Conservation (phyloP, 2,329 filamentous ascomycete genomes). For the Diaporthe citriasiana region DNA sequence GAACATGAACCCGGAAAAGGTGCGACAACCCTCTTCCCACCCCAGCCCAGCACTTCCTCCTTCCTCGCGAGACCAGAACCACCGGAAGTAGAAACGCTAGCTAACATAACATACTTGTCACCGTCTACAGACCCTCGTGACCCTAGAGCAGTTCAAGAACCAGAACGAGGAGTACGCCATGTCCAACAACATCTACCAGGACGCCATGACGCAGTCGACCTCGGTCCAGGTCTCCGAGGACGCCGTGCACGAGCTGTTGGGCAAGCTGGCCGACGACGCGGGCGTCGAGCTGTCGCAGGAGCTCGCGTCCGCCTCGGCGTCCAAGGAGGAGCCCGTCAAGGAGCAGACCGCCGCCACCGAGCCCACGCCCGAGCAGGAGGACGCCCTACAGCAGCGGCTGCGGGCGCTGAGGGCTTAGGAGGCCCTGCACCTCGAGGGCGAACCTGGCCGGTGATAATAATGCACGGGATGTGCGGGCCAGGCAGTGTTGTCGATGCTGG, state of each 20-base stretch:
- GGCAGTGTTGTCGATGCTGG: neutral
- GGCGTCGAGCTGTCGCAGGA: slow-evolving; percentile 86
- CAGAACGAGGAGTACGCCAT: slow-evolving; percentile 76
- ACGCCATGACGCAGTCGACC: slow-evolving; percentile 84
- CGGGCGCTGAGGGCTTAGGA: slow-evolving; percentile 67
- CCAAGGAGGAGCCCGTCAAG: slow-evolving; percentile 68
- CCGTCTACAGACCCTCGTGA: slow-evolving; percentile 65
- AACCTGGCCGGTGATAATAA: neutral
- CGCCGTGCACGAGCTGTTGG: slow-evolving; percentile 87
- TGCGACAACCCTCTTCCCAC: slow-evolving; percentile 45
- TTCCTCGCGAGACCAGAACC: no score
- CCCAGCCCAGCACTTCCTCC: neutral
- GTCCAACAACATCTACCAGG: slow-evolving; percentile 84
- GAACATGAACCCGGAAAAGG: slow-evolving; percentile 71
- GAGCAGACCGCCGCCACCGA: slow-evolving; percentile 71
- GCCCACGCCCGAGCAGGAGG: slow-evolving; percentile 83
- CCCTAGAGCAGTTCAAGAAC: slow-evolving; percentile 72
- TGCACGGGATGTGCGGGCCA: neutral
- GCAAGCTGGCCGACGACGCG: slow-evolving; percentile 88
- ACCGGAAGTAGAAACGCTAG: neutral
- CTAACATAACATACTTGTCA: neutral
- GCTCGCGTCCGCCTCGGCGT: slow-evolving; percentile 71
- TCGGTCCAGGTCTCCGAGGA: slow-evolving; percentile 81
- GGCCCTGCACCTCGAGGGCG: slow-evolving; percentile 15
- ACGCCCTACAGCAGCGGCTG: slow-evolving; percentile 76